These are phyloP conservation scores for Phycomyces nitens DNA, from an alignment of 192 early-diverging fungal species.

Conservation along the genomic window DNA sequence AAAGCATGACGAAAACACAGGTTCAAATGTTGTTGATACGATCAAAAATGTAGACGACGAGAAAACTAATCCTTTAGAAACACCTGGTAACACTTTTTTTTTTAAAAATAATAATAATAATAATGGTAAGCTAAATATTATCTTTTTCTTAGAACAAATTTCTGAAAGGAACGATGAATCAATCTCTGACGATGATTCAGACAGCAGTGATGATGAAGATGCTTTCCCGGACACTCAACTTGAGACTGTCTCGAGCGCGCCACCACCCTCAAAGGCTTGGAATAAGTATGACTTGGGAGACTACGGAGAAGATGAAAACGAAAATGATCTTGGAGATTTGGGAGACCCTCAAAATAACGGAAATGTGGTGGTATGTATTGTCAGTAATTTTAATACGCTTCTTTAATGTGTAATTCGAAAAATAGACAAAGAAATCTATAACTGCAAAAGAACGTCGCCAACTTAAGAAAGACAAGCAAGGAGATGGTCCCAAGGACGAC, in stretches of 20 bases:
- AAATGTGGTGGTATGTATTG: background rate
- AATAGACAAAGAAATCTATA: conserved; percentile 41
- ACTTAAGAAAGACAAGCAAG: conserved; percentile 59
- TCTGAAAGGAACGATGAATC: conserved; percentile 15
- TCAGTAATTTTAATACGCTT: background rate
- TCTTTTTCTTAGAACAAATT: conserved; percentile 14
- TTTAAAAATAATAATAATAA: too few relatives aligned
- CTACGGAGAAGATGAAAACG: conserved; percentile 49
- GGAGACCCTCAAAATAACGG: background rate
- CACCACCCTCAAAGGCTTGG: conserved; percentile 8
- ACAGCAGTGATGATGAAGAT: conserved; percentile 38
- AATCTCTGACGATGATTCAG: conserved; percentile 22
- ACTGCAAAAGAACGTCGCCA: conserved; percentile 85
- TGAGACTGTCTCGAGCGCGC: background rate
- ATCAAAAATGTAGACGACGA: conserved; percentile 3
- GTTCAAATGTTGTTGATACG: background rate
- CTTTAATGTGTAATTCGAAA: too few relatives aligned
- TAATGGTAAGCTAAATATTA: conserved; percentile 4
- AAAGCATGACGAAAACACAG: background rate
- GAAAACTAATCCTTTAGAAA: conserved; percentile 6
- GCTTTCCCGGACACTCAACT: conserved; percentile 54
- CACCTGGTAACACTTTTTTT: conserved; percentile 2
- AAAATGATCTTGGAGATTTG: conserved; percentile 21
- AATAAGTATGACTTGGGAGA: conserved; percentile 54
- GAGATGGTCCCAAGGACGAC: conserved; percentile 8